phyloP scores from a whole-genome alignment of 202 grass and related monocot genomes.

The Brachypodium distachyon region DNA sequence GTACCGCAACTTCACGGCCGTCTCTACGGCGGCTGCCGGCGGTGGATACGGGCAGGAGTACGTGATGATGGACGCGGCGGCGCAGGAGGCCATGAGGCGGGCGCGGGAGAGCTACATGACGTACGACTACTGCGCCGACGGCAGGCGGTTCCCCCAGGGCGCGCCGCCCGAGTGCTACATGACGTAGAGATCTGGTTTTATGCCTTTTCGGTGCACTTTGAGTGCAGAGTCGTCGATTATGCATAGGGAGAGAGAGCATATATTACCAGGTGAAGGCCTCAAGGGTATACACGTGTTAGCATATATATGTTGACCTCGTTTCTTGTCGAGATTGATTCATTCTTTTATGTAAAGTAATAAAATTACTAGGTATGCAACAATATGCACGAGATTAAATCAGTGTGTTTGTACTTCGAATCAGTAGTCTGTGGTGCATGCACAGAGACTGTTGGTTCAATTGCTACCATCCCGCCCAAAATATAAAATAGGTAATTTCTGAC shows the following conservation, averaged over 20 bases:
- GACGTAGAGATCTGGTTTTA: constrained; percentile 13
- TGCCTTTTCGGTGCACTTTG: background rate
- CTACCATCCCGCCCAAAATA: too few relatives aligned
- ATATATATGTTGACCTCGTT: background rate
- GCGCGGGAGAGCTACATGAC: constrained; percentile 66
- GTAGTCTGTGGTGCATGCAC: too few relatives aligned
- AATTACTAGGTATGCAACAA: background rate
- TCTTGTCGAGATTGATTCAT: constrained; percentile 2
- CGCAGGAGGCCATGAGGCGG: constrained; percentile 44
- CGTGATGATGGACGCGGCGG: constrained; percentile 41
- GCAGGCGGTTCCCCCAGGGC: constrained; percentile 37
- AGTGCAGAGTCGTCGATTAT: background rate
- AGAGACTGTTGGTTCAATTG: background rate
- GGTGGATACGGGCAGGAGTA: constrained; percentile 43
- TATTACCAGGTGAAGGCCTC: background rate
- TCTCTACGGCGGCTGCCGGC: background rate
- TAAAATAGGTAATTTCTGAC: too few relatives aligned
- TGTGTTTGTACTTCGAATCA: background rate
- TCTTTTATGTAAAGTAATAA: constrained; percentile 16
- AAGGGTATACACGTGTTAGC: background rate
- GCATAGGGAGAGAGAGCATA: background rate
- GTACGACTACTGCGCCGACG: constrained; percentile 80
- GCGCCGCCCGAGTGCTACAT: constrained; percentile 60
- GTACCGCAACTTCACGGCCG: constrained; percentile 62
- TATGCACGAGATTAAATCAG: background rate